phyloP scores from a whole-genome alignment of 2,329 filamentous ascomycete genomes.

The Trichoderma harzianum region DNA sequence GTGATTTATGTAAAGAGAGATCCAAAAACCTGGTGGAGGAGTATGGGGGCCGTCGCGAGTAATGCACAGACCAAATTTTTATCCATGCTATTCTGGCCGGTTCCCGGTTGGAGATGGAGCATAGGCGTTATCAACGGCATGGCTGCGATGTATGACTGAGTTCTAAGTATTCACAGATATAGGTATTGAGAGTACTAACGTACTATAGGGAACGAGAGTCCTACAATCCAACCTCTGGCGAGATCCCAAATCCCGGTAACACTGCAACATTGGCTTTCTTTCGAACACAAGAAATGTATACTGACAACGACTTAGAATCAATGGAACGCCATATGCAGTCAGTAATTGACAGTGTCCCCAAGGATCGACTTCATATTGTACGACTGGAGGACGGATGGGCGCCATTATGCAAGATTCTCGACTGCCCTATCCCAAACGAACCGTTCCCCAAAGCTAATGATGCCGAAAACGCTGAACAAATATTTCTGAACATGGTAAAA shows the following conservation, averaged over 20 bases:
- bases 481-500: neutral
- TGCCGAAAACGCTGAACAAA: neutral
- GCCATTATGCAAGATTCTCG: slow-evolving; percentile 28
- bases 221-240: neutral
- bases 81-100: neutral
- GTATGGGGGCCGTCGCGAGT: slow-evolving; percentile 22
- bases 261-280: neutral
- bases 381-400: slow-evolving; percentile 26
- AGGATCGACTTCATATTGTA: slow-evolving; percentile 9
- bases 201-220: neutral
- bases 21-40: slow-evolving; percentile 35
- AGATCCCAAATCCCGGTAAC: neutral
- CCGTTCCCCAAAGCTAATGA: slow-evolving; percentile 29
- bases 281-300: neutral
- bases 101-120: neutral
- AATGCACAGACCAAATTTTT: neutral
- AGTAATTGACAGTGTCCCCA: slow-evolving; percentile 18
- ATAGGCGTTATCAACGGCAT: neutral
- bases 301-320: neutral
- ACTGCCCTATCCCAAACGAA: slow-evolving; percentile 24
- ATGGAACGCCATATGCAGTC: neutral
- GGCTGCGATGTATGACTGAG: neutral
- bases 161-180: neutral
- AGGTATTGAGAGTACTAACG: neutral
- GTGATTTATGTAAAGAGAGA: slow-evolving; percentile 41